phyloP scores from a whole-genome alignment of 176 grass and related monocot genomes.

The Phyllostachys edulis region DNA sequence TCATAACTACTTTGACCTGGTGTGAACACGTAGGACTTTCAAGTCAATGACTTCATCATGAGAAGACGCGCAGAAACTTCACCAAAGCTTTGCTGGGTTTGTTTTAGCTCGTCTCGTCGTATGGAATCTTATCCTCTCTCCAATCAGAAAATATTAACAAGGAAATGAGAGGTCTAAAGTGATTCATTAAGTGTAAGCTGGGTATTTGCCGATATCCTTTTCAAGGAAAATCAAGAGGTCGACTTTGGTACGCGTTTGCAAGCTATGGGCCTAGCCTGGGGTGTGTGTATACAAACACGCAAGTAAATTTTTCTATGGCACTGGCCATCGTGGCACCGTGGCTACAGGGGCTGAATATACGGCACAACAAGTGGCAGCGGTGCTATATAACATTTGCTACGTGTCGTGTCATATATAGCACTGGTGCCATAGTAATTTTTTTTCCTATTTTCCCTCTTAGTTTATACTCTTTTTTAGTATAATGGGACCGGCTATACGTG shows the following conservation, averaged over 20 bases:
- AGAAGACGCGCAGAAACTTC: conserved; percentile 31
- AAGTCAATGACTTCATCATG: conserved; percentile 18
- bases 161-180: not conserved
- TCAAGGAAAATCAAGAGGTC: conserved; percentile 24
- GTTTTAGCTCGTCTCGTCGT: not conserved
- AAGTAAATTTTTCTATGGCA: too few species aligned
- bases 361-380: too few species aligned
- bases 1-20: conserved; percentile 27
- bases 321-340: too few species aligned
- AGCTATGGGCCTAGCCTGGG: not conserved
- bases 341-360: accelerated
- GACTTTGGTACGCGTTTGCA: not conserved
- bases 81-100: not conserved
- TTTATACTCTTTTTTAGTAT: not conserved
- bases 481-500: not conserved
- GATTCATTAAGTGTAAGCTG: not conserved
- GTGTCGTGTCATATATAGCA: too few species aligned
- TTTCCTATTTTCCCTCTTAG: not conserved
- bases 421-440: not conserved
- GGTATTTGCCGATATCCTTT: not conserved
- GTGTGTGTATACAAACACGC: not conserved
- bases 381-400: too few species aligned
- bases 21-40: conserved; percentile 35
- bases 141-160: not conserved
- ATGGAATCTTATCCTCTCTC: conserved; percentile 6